phyloP scores from a whole-genome alignment of 305 asterid genomes.

The Striga hermonthica region DNA sequence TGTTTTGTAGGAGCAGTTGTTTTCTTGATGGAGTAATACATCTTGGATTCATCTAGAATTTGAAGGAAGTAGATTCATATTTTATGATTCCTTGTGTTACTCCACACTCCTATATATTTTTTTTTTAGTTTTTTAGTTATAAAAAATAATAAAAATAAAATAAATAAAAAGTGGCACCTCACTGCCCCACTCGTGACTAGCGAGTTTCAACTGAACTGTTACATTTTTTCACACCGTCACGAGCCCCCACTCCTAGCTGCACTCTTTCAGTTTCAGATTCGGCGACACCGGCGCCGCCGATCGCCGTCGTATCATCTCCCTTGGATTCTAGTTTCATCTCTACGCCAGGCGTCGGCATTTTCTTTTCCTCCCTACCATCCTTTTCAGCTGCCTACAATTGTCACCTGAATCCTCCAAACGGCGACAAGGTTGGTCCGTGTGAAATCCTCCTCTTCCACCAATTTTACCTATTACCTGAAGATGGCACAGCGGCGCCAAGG shows the following conservation, averaged over 20 bases:
- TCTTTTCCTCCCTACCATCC: not conserved
- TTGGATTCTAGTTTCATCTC: not conserved
- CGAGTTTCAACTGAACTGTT: too few relatives aligned
- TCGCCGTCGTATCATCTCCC: constrained; percentile 10
- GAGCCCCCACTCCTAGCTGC: not conserved
- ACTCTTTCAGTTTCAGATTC: not conserved
- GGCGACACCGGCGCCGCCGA: not conserved
- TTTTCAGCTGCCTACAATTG: not conserved
- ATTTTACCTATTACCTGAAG: not conserved
- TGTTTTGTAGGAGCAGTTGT: too few relatives aligned
- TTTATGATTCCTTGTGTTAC: too few relatives aligned
- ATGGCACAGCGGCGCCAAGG: not conserved
- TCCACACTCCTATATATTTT: too few relatives aligned
- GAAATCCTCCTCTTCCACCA: not conserved
- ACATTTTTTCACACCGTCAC: not conserved
- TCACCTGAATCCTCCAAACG: not conserved
- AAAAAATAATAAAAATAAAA: too few relatives aligned
- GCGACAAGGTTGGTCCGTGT: not conserved
- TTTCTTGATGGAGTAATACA: too few relatives aligned
- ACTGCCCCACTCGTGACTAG: too few relatives aligned
- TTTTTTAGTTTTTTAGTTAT: too few relatives aligned
- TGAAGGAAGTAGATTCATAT: too few relatives aligned
- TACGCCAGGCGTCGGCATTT: not conserved
- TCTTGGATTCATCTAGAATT: too few relatives aligned
- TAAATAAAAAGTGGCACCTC: too few relatives aligned